A percentile compares a stretch with the other conserved stretches of the same genome.
These are phyloP conservation scores for Calonectria fujianensis DNA, from an alignment of 2,329 filamentous ascomycete species.

Conservation along the genomic window DNA sequence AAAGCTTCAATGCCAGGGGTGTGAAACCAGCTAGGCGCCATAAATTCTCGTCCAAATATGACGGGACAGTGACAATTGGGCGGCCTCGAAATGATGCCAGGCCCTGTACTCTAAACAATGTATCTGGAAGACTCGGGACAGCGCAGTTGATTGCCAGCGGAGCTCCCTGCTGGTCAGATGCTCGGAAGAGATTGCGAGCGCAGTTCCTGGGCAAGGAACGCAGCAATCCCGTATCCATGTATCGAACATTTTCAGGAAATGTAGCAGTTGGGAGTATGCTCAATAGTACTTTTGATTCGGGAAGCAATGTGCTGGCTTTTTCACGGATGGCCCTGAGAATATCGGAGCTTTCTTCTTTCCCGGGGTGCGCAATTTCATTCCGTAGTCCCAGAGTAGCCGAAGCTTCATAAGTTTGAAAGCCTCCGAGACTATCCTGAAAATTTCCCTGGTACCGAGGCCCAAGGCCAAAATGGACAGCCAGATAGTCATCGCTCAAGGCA, in stretches of 20 bases:
- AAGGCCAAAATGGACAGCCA: conserved; percentile 92
- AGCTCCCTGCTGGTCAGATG: conserved; percentile 72
- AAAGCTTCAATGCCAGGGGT: conserved; percentile 86
- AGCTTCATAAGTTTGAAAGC: conserved; percentile 96
- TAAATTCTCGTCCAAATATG: conserved; percentile 90
- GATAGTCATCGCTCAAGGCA: conserved; percentile 89
- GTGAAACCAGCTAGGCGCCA: conserved; percentile 96
- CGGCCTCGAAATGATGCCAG: conserved; percentile 88
- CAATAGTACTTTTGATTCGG: conserved; percentile 87
- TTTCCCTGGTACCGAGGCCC: conserved; percentile 95
- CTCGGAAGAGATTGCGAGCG: conserved; percentile 73
- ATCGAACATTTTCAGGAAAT: conserved; percentile 86
- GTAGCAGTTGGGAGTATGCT: conserved; percentile 89
- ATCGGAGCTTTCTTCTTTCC: conserved; percentile 92
- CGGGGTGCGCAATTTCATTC: conserved; percentile 92
- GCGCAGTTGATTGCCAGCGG: conserved; percentile 92
- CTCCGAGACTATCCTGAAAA: conserved; percentile 96
- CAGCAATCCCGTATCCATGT: conserved; percentile 85
- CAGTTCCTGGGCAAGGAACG: conserved; percentile 85
- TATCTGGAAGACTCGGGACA: conserved; percentile 90
- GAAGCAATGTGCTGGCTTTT: conserved; percentile 87
- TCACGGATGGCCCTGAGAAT: conserved; percentile 91
- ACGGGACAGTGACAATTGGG: conserved; percentile 87
- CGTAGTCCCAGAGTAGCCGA: conserved; percentile 92
- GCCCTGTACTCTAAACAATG: conserved; percentile 86